Base-by-base conservation (phyloP, 2,329 filamentous ascomycete genomes). In the Alternaria burnsii region DNA sequence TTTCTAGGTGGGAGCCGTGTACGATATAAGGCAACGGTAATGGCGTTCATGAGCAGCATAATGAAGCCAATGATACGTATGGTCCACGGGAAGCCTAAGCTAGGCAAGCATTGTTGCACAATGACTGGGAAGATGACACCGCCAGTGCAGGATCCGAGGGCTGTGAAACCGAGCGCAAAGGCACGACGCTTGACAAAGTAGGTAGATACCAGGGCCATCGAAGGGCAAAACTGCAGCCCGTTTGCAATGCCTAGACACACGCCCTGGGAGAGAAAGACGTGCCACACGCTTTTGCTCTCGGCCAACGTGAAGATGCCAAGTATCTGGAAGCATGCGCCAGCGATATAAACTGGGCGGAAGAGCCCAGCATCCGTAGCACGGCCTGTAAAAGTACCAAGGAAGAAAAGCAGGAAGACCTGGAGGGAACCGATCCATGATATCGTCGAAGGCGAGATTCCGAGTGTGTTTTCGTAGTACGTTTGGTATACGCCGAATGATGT, bases 1-100 rank as follows among this genome's bases (percentile, higher is more conserved):
- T 76, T 79, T 11, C 80, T 71, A 3, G 81, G 81, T 8, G 81
- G 71, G 5, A 81, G 36, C 73, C 73, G 62, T 70, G 74, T 61
- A 72, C 78, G 48, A 71, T 72, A 76, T 71, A 80, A 67, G 68
- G 76, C 7, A 64, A 76, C 58, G 69, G 65, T 50, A 69, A 77
- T 47, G 72, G 63, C 24, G 59, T 71, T 59, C 71, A 75, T 79
- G 0, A 76, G 80, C 3, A 89, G 68, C 20, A 87, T 85, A 26
- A 91, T 82, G 55, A 91, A 84, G 0, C 86, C 88, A 48, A 89
- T 82, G 1, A 85, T 84, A 0, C 88, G 81, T 38, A 89, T 83
- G 0, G 88, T 88, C 87, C 88, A 90, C 0, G 82, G 81, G 67
- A 89, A 91, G n/a, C 73, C 74, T 22, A 75, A 38, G 12, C 54